Evolutionary conservation across 1,139 yeast genomes (phyloP).

Genomic region (Candida gigantensis): DNA sequence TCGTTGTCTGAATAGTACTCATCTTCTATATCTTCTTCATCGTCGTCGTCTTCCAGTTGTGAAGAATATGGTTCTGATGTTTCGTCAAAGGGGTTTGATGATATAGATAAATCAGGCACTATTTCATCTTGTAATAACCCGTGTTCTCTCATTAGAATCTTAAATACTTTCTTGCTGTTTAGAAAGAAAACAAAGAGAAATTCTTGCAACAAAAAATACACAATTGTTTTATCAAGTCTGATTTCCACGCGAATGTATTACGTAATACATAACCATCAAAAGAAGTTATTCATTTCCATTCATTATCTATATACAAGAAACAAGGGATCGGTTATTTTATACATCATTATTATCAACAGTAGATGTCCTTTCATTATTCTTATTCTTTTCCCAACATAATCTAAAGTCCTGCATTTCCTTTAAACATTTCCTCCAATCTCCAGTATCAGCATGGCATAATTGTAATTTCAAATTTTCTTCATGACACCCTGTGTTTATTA

Average conservation of each 20-base stretch:
- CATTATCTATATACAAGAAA: too few species aligned
- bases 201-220: too few species aligned
- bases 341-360: constrained; percentile 41
- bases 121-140: too few species aligned
- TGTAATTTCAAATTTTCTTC: constrained; percentile 67
- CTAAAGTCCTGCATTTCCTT: constrained; percentile 68
- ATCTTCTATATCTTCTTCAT: constrained; percentile 5
- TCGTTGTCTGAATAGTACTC: constrained; percentile 4
- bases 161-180: too few species aligned
- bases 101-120: too few species aligned
- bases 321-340: too few species aligned
- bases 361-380: constrained; percentile 56
- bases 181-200: too few species aligned
- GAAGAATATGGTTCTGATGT: too few species aligned
- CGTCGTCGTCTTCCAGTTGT: too few species aligned
- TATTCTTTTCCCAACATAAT: constrained; percentile 64
- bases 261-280: background rate
- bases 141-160: too few species aligned
- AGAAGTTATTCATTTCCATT: background rate
- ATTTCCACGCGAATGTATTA: too few species aligned
- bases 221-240: background rate
- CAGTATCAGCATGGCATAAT: constrained; percentile 76
- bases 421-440: constrained; percentile 76
- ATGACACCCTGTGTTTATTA: constrained; percentile 72
- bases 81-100: too few species aligned